phyloP scores from a whole-genome alignment of 257 asterid genomes.

The Solanum rostratum region DNA sequence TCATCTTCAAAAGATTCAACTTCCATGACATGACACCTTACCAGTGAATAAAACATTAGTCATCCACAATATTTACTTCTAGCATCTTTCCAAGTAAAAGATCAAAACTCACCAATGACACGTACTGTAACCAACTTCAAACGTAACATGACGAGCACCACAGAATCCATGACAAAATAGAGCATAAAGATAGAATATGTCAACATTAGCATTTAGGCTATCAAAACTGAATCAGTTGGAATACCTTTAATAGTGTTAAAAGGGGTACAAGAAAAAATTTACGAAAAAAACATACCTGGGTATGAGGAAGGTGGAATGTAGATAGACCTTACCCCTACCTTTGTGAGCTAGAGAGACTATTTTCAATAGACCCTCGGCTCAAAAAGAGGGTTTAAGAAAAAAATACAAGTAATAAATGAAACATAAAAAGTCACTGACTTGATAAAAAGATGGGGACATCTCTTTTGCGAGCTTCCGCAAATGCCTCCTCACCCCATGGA shows the following conservation, averaged over 20 bases:
- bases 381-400: background rate
- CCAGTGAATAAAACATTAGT: background rate
- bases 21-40: constrained; percentile 99
- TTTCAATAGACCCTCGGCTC: too few relatives aligned
- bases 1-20: constrained; percentile 89
- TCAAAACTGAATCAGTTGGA: background rate
- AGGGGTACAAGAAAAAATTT: background rate
- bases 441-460: constrained; percentile 85
- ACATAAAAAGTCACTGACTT: constrained; percentile 24
- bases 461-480: constrained; percentile 76
- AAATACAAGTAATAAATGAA: background rate
- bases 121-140: constrained; percentile 97
- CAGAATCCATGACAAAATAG: background rate
- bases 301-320: too few relatives aligned
- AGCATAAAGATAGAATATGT: background rate
- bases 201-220: background rate
- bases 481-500: constrained; percentile 99
- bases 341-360: too few relatives aligned
- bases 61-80: background rate
- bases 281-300: too few relatives aligned
- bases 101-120: constrained; percentile 73
- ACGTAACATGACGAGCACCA: constrained; percentile 11
- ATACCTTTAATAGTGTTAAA: background rate
- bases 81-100: background rate
- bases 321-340: too few relatives aligned